Evolutionary conservation across 345 rosid genomes (phyloP).

Genomic region (Hirschfeldia incana): DNA sequence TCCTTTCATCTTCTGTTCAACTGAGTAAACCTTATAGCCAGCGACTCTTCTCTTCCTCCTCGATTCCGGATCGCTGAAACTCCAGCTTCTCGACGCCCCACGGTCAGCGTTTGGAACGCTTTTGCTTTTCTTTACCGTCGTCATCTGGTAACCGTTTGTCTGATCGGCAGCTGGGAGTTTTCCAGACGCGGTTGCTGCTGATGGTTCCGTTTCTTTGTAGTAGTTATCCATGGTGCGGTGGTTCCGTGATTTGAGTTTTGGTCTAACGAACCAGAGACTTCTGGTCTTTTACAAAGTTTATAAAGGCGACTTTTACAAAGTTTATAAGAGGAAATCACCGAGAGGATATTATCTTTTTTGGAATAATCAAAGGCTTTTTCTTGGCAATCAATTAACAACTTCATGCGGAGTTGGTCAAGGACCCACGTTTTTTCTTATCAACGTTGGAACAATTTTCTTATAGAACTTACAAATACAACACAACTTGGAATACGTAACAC

Average conservation of each 20-base stretch:
- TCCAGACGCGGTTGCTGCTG: neutral
- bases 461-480: neutral
- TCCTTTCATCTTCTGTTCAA: constrained; percentile 90
- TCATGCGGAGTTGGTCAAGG: constrained; percentile 31
- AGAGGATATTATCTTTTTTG: neutral
- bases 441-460: neutral
- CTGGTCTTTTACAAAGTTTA: constrained; percentile 18
- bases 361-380: constrained; percentile 2
- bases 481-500: neutral
- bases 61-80: constrained; percentile 76
- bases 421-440: neutral
- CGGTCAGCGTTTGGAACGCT: constrained; percentile 39
- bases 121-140: constrained; percentile 34
- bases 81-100: constrained; percentile 54
- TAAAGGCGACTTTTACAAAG: constrained; percentile 5
- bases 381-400: constrained; percentile 16
- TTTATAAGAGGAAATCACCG: constrained; percentile 9
- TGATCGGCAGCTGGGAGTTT: constrained; percentile 26
- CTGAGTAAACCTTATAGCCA: constrained; percentile 71
- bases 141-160: constrained; percentile 18
- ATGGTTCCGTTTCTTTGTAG: constrained; percentile 32
- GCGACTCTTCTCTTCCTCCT: constrained; percentile 95
- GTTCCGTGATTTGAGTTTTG: constrained; percentile 18
- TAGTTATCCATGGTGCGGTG: constrained; percentile 9
- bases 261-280: constrained; percentile 27